Conservation (phyloP, 2,329 filamentous ascomycete species). For the Penicillium italicum region DNA sequence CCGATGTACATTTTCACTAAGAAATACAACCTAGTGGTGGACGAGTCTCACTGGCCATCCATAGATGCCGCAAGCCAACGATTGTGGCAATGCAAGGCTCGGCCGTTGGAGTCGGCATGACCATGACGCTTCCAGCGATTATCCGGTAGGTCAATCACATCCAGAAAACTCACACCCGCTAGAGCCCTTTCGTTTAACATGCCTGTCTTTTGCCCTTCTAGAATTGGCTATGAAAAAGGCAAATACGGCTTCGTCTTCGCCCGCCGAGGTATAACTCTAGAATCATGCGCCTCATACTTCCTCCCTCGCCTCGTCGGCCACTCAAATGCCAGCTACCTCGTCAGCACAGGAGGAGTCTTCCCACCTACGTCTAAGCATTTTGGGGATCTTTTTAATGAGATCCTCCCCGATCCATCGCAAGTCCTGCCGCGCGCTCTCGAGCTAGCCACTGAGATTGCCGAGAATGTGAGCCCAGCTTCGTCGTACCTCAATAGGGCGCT, state of each 20-base stretch:
- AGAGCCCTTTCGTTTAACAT: background rate
- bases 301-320: slow-evolving; percentile 65
- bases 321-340: slow-evolving; percentile 32
- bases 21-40: slow-evolving; percentile 32
- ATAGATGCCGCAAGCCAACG: slow-evolving; percentile 55
- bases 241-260: slow-evolving; percentile 74
- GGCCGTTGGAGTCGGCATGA: slow-evolving; percentile 57
- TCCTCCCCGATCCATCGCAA: slow-evolving; percentile 54
- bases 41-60: slow-evolving; percentile 49
- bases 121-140: slow-evolving; percentile 56
- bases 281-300: slow-evolving; percentile 69
- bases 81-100: slow-evolving; percentile 56
- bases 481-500: slow-evolving; percentile 67
- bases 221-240: slow-evolving; percentile 55
- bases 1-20: slow-evolving; percentile 35
- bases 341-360: slow-evolving; percentile 64
- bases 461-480: slow-evolving; percentile 62
- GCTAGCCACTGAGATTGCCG: slow-evolving; percentile 63
- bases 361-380: slow-evolving; percentile 46
- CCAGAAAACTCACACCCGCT: too few relatives aligned
- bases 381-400: slow-evolving; percentile 62
- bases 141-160: slow-evolving; percentile 39
- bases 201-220: background rate
- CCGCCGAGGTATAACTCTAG: slow-evolving; percentile 66
- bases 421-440: slow-evolving; percentile 64